These are phyloP conservation scores for Nicotiana rustica DNA, from an alignment of 305 asterid species.

Conservation along the genomic window DNA sequence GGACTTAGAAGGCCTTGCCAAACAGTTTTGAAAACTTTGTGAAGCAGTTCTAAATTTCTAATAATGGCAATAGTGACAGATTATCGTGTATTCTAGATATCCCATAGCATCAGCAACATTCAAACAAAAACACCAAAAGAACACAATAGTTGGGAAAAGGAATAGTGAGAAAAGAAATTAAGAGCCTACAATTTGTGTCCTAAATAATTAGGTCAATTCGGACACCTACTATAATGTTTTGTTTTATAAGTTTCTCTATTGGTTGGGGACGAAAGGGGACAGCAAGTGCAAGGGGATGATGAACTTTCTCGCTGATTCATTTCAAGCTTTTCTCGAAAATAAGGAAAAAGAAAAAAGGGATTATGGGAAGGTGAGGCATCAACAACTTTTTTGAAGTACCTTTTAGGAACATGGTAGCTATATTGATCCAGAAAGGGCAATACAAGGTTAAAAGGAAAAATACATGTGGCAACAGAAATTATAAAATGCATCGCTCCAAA, in stretches of 20 bases:
- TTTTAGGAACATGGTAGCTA: background rate
- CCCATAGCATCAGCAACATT: background rate
- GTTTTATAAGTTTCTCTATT: background rate
- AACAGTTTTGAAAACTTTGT: slow-evolving; percentile 4
- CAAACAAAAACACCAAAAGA: slow-evolving; percentile 14
- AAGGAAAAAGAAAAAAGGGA: background rate
- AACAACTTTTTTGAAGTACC: background rate
- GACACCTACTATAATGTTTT: background rate
- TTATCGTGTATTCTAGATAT: background rate
- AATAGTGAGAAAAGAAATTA: background rate
- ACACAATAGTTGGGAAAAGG: background rate
- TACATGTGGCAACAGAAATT: slow-evolving; percentile 2
- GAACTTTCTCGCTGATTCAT: slow-evolving; percentile 4
- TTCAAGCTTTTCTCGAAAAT: background rate
- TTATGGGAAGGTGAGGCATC: slow-evolving; percentile 6
- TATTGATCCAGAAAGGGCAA: slow-evolving; percentile 7
- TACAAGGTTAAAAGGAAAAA: background rate
- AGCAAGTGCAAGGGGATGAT: slow-evolving; percentile 18
- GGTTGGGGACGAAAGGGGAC: background rate
- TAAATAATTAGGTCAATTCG: background rate
- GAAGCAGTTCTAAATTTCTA: background rate
- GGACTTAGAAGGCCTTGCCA: background rate
- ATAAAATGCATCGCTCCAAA: background rate
- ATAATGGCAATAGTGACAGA: background rate
- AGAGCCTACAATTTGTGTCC: background rate